These are phyloP conservation scores for Lactarius akahatsu DNA, from an alignment of 768 basidiomycete species.

Conservation along the genomic window DNA sequence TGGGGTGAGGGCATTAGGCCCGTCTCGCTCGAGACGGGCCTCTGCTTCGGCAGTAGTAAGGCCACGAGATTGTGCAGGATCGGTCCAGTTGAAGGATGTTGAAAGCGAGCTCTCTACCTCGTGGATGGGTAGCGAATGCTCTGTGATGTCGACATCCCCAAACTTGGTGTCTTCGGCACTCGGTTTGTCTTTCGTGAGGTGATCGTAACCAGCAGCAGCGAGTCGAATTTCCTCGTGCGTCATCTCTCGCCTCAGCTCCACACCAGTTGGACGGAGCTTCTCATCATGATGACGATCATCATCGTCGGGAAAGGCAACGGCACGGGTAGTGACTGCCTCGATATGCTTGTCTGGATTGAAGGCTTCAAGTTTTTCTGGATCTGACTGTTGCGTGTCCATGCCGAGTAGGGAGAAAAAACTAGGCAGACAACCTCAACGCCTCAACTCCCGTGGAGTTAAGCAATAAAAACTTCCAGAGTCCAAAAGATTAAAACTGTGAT, in stretches of 20 bases:
- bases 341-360: conserved; percentile 35
- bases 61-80: conserved; percentile 51
- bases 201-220: conserved; percentile 67
- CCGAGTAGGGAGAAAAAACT: background rate
- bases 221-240: conserved; percentile 68
- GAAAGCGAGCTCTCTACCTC: conserved; percentile 43
- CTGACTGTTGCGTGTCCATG: conserved; percentile 19
- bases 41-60: conserved; percentile 54
- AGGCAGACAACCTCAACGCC: background rate
- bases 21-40: conserved; percentile 53
- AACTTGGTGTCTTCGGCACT: conserved; percentile 35
- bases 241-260: conserved; percentile 59
- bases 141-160: conserved; percentile 55
- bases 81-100: conserved; percentile 53
- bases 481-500: background rate
- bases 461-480: conserved; percentile 10
- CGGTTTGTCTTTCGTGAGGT: conserved; percentile 49
- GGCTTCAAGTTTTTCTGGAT: conserved; percentile 20
- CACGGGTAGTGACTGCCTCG: conserved; percentile 40
- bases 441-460: background rate
- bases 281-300: conserved; percentile 33
- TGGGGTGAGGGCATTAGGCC: conserved; percentile 62
- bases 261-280: conserved; percentile 49
- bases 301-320: conserved; percentile 51
- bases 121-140: conserved; percentile 50